Conservation (phyloP, 139 green algal genomes). For the Chlamydomonas incerta region DNA sequence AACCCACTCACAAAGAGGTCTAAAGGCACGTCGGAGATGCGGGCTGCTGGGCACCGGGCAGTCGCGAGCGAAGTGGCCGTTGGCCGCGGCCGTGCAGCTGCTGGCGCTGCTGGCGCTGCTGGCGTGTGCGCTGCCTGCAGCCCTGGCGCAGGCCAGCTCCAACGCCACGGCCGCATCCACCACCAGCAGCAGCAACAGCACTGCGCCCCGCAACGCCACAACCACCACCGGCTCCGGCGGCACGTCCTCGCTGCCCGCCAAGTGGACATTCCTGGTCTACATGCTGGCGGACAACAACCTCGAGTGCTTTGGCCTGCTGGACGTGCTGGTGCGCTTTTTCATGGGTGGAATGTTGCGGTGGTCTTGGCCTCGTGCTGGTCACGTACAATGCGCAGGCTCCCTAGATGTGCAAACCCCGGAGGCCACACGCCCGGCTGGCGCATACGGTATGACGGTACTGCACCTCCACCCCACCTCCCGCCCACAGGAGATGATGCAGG, state of each 20-base stretch:
- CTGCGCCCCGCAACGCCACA: not conserved
- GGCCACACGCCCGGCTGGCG: too few species aligned
- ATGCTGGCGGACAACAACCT: conserved; percentile 66
- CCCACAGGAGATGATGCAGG: conserved; percentile 54
- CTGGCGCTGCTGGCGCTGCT: not conserved
- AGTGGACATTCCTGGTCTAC: conserved; percentile 62
- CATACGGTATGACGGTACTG: too few species aligned
- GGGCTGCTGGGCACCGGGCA: too few species aligned
- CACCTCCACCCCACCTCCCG: too few species aligned
- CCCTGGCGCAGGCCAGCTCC: not conserved
- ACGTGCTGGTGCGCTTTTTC: conserved; percentile 39
- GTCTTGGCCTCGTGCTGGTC: too few species aligned
- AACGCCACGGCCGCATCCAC: not conserved
- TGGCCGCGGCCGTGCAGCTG: not conserved
- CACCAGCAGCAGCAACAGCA: not conserved
- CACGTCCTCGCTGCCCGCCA: conserved; percentile 6
- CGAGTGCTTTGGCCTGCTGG: conserved; percentile 45
- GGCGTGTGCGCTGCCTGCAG: not conserved
- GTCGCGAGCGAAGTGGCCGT: too few species aligned
- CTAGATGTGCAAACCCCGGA: too few species aligned
- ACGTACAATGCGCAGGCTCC: too few species aligned
- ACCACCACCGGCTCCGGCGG: not conserved
- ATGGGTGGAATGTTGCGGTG: too few species aligned
- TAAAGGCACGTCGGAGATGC: too few species aligned
- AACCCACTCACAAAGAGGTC: too few species aligned